Percentiles rank a stretch among this genome's conserved stretches.
phyloP scores from a whole-genome alignment of 345 rosid genomes.

The Arabis alpina region DNA sequence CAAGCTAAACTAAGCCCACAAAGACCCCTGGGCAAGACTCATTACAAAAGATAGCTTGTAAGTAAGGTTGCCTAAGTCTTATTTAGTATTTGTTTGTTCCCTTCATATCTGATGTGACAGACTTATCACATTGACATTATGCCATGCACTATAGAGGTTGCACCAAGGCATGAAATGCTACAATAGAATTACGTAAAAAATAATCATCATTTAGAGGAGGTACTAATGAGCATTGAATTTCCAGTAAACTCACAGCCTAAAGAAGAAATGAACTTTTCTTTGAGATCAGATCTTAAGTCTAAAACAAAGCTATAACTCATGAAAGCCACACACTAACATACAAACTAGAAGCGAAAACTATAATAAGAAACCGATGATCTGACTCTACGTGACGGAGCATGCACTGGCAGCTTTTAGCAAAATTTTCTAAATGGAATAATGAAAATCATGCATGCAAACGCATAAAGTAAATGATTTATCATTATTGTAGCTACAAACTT shows the following conservation, averaged over 20 bases:
- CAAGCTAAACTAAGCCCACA: not conserved
- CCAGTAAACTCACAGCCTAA: not conserved
- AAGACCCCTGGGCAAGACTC: not conserved
- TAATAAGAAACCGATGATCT: not conserved
- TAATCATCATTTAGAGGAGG: not conserved
- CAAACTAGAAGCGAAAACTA: not conserved
- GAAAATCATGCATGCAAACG: too few relatives aligned
- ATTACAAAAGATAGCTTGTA: conserved; percentile 6
- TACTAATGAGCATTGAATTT: not conserved
- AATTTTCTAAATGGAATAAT: not conserved
- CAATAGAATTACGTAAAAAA: not conserved
- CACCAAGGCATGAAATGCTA: not conserved
- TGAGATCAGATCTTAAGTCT: not conserved
- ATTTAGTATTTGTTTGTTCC: not conserved
- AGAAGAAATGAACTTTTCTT: not conserved
- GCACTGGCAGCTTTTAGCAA: not conserved
- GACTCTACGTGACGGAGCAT: not conserved
- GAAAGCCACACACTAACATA: not conserved
- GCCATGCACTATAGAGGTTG: not conserved
- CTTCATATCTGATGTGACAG: not conserved
- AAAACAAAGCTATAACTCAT: not conserved
- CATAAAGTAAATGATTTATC: too few relatives aligned
- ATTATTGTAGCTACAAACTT: too few relatives aligned
- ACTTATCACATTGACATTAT: not conserved
- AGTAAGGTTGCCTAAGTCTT: not conserved